Conservation (phyloP, 805 yeast genomes). For the Kluyveromyces nonfermentans region DNA sequence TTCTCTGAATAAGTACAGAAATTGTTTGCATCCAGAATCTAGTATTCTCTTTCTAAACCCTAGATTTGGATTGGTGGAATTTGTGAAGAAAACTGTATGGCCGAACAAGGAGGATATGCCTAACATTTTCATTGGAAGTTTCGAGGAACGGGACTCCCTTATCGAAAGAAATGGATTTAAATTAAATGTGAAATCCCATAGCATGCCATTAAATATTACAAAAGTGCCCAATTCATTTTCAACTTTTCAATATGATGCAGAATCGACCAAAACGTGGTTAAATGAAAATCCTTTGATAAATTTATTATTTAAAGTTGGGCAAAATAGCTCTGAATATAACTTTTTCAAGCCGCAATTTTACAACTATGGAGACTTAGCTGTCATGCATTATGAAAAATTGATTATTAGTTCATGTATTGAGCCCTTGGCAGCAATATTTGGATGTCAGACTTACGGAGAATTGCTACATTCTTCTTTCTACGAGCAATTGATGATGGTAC, state of each 20-base stretch:
- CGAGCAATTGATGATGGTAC: constrained; percentile 5
- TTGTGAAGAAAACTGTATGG: constrained; percentile 46
- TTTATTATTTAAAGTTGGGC: not conserved
- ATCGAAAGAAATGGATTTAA: constrained; percentile 2
- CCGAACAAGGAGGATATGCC: constrained; percentile 40
- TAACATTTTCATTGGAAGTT: constrained; percentile 42
- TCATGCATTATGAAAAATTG: constrained; percentile 16
- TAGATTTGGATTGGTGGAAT: constrained; percentile 57
- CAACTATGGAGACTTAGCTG: constrained; percentile 17
- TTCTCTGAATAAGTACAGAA: constrained; percentile 41
- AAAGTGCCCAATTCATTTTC: constrained; percentile 5
- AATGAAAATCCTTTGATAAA: constrained; percentile 3
- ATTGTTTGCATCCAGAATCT: constrained; percentile 35
- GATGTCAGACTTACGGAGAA: constrained; percentile 15
- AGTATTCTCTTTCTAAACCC: constrained; percentile 58
- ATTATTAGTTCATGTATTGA: constrained; percentile 20
- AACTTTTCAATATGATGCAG: not conserved
- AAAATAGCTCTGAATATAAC: not conserved
- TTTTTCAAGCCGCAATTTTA: constrained; percentile 3
- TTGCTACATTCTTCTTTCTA: constrained; percentile 9
- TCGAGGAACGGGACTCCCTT: constrained; percentile 8
- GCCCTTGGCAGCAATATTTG: constrained; percentile 19
- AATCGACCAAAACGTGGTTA: not conserved
- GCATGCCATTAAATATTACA: constrained; percentile 2
- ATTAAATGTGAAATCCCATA: not conserved